Conservation (phyloP, 495 filamentous ascomycete genomes). For the Cercophora scortea region DNA sequence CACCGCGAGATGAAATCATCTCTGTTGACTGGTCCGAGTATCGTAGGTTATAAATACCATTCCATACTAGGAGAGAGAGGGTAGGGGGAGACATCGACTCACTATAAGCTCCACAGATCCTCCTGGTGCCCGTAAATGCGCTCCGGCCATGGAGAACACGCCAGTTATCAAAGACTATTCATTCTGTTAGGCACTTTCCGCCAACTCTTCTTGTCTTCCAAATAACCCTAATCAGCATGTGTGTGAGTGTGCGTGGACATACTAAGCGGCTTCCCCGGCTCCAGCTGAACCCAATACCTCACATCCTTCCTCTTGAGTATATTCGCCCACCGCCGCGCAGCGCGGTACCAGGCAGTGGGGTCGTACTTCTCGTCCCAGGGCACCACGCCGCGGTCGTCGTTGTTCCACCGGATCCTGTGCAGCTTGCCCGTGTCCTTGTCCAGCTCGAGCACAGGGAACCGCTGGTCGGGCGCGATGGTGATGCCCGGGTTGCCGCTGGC, state of each 20-base stretch:
- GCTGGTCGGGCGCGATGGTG: constrained; percentile 59
- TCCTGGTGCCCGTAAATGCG: constrained; percentile 71
- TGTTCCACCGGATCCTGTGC: constrained; percentile 81
- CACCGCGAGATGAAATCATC: constrained; percentile 81
- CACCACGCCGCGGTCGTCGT: constrained; percentile 69
- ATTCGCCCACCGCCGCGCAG: constrained; percentile 57
- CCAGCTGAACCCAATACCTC: constrained; percentile 68
- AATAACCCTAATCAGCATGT: too few species aligned
- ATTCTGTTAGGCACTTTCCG: neutral
- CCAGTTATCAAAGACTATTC: constrained; percentile 91
- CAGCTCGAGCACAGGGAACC: constrained; percentile 59
- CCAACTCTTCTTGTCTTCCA: too few species aligned
- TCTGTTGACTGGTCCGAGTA: constrained; percentile 52
- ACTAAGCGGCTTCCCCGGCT: constrained; percentile 73
- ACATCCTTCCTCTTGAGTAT: constrained; percentile 45
- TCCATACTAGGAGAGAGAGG: neutral
- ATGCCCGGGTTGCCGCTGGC: constrained; percentile 78
- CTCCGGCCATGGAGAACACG: constrained; percentile 79
- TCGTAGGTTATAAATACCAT: neutral
- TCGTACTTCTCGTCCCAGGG: constrained; percentile 22
- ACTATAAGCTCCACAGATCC: constrained; percentile 88
- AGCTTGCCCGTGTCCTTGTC: constrained; percentile 40
- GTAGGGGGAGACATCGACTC: constrained; percentile 24
- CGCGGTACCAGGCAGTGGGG: constrained; percentile 62
- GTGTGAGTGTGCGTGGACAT: constrained; percentile 14